Base-by-base conservation (phyloP, 108 stramenopile species). In the Nitzschia putrida region DNA sequence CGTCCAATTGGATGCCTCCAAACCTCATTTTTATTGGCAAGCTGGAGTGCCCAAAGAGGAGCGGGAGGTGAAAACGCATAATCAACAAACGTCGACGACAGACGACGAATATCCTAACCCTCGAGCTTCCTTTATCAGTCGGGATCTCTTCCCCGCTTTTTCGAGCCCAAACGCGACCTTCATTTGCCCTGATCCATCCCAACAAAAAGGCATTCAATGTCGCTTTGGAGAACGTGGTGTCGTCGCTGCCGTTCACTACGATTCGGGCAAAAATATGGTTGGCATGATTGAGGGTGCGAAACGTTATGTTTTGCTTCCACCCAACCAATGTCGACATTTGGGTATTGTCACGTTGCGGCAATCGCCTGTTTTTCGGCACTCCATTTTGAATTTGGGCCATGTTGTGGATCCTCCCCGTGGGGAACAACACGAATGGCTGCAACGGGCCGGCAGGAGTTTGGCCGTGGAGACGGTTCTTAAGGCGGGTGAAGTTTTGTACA, bases 231-330 rank as follows among this genome's bases (percentile, higher is more conserved):
- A 85, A 66, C 80, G 88, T 18, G 94, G 94, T 37, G 81, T 92
- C 29, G 91, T 90, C 57, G 87, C 94, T 44, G 95, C 92, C 56
- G 79, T 79, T 18, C 95, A 96, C 73, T 95, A 87, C 71, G 95
- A 96, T 78, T 86, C 71, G 10, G 94, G 94, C 0, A 67, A 83
- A 37, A 96, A 96, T 47, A 92, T 95, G 84, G 76, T 96, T 16
- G 83, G 85, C 12, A 96, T 96, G 92, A 80, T 96, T 12, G 76
- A 69, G 12, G 95, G 95, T 18, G 89, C 87, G 8, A 96, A 95
- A 68, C 86, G 95, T n/a, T 96, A 96, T 65, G 79, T 96, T 14
- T 26, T 96, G 23, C 76, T 71, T 38, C 93, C 93, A 43, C 93
- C 95, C 26, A 70, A 66, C 16, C 78, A 85, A 49, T 95, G 93